Evolutionary conservation across 176 grass and related monocot species (phyloP), one percentile per base, ranked within the genome.

Genomic region (Thalia dealbata): DNA sequence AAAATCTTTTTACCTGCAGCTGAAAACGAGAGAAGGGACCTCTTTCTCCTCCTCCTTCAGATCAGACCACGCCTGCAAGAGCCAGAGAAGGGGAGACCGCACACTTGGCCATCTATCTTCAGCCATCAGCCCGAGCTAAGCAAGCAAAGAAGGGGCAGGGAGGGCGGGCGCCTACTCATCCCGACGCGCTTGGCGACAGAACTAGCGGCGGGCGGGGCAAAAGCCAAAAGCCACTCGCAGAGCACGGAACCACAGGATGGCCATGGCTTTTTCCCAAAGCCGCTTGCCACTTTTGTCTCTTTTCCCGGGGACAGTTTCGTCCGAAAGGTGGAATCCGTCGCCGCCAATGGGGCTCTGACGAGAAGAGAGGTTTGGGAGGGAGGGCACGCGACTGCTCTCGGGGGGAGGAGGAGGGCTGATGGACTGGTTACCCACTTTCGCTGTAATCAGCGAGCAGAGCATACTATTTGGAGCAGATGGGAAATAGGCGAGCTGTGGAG

Each of bases 1-100:
- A 9, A 52, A 71, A 15, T 50, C 43, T 71, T 27, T 30, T 71
- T 27, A 71, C 69, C 69, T 29, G 69, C 50, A 52, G n/a, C 69
- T 2, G 15, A 7, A 51, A 52, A 52, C 24, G 4, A 38, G 32
- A 38, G 32, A 2, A 1, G 4, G 32, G 32, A 38, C 32, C 45
- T 50, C 45, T 27, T 50, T 10, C 16, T 52, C n/a, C n/a, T 51
- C 69, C 69, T 51, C n/a, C n/a, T n/a, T n/a, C n/a, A n/a, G n/a
- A n/a, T 24, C 43, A 23, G 18, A 3, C 4, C 15, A 11, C 46
- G 43, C 8, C 12, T 18, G 6, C 42, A 51, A 28, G 25, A 52
- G 69, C 38, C 10, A 1, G 15, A 16, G 16, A 51, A 50, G 10
- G 23, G n/a, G 52, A 71, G 51, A 5, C 64, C 64, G 64, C 35